A percentile compares a stretch with the other conserved stretches of the same genome.
These are phyloP conservation scores for Monosporozyma unispora DNA, from an alignment of 805 yeast genomes.

Conservation along the genomic window DNA sequence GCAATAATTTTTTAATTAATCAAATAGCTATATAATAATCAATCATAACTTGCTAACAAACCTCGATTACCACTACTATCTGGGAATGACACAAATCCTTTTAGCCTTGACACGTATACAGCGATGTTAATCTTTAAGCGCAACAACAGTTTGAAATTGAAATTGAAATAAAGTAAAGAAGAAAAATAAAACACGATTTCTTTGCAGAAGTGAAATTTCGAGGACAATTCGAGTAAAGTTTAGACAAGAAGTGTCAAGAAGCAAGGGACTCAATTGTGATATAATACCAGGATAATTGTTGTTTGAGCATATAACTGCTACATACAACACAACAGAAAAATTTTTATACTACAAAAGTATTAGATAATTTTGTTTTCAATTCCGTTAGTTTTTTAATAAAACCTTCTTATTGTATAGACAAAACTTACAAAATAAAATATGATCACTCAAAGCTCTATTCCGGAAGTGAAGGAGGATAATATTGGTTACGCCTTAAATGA, in stretches of 20 bases:
- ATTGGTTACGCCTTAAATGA: constrained; percentile 54
- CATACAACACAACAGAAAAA: not conserved
- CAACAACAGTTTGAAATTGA: too few relatives aligned
- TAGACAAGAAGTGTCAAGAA: not conserved
- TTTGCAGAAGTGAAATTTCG: not conserved
- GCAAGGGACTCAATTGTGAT: not conserved
- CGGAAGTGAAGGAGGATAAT: constrained; percentile 53
- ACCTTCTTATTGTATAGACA: not conserved
- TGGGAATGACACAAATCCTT: not conserved
- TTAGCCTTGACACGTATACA: not conserved
- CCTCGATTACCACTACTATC: not conserved
- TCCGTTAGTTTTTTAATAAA: too few relatives aligned
- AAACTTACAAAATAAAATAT: too few relatives aligned
- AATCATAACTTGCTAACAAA: not conserved
- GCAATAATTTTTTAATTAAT: not conserved
- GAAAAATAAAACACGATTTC: not conserved
- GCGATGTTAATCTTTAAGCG: not conserved
- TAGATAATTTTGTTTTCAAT: too few relatives aligned
- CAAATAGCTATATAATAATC: not conserved
- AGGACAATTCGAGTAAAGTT: not conserved
- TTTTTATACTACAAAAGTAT: too few relatives aligned
- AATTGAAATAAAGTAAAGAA: not conserved
- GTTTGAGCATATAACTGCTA: not conserved
- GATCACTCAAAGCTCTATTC: constrained; percentile 52
- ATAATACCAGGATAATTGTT: not conserved